Evolutionary conservation across 148 eudicot species (phyloP).

Genomic region (Amaranthus cruentus): DNA sequence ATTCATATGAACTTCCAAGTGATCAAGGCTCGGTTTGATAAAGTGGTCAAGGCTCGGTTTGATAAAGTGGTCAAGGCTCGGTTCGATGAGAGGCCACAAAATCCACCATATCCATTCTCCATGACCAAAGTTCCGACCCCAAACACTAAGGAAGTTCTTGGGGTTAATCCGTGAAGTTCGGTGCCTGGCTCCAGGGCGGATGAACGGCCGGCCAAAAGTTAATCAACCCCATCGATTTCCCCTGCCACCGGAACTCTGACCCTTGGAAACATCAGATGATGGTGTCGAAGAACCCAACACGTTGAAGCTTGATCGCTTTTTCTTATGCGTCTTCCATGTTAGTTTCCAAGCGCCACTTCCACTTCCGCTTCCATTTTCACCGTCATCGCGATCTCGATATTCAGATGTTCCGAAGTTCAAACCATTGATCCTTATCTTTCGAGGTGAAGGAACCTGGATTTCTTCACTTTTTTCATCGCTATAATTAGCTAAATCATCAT

Average conservation of each 20-base stretch:
- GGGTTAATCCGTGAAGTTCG: background rate
- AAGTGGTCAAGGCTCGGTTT: background rate
- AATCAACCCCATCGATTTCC: conserved; percentile 24
- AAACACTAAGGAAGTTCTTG: background rate
- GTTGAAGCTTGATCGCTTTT: conserved; percentile 66
- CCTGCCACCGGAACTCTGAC: conserved; percentile 25
- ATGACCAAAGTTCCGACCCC: background rate
- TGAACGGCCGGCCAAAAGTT: background rate
- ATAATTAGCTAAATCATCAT: conserved; percentile 33
- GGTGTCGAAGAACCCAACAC: conserved; percentile 26
- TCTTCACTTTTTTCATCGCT: conserved; percentile 62
- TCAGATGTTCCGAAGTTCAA: conserved; percentile 31
- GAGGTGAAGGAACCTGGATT: conserved; percentile 28
- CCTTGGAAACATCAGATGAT: conserved; percentile 22
- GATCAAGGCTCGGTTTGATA: background rate
- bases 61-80: background rate
- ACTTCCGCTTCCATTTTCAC: conserved; percentile 4
- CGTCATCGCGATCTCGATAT: conserved; percentile 24
- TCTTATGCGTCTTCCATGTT: conserved; percentile 76
- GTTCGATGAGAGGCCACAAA: background rate
- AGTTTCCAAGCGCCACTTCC: conserved; percentile 33
- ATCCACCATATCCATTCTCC: background rate
- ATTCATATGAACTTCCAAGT: background rate
- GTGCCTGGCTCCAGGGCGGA: background rate
- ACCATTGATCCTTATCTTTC: conserved; percentile 38